These are phyloP conservation scores for Pistacia vera DNA, from an alignment of 345 rosid species.

Conservation along the genomic window DNA sequence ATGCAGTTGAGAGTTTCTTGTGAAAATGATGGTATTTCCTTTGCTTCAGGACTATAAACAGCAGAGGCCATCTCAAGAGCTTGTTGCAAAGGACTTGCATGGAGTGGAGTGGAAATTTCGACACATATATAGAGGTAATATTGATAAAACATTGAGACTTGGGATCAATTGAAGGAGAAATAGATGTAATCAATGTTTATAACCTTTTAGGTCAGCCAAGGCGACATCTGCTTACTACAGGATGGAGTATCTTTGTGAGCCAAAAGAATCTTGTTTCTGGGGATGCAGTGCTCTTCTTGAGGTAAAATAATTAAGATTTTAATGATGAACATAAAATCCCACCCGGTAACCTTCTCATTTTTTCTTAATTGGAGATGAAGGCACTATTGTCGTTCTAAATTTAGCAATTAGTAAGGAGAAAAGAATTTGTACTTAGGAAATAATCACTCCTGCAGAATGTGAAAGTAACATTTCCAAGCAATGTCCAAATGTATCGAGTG, in stretches of 20 bases:
- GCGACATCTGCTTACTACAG: conserved; percentile 95
- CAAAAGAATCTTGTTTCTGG: conserved; percentile 92
- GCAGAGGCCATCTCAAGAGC: conserved; percentile 92
- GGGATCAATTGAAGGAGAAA: conserved; percentile 16
- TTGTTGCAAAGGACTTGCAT: conserved; percentile 84
- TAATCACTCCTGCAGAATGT: background rate
- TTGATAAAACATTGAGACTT: conserved; percentile 12
- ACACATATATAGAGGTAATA: conserved; percentile 82
- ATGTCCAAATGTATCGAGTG: background rate
- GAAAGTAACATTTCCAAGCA: background rate
- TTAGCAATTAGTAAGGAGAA: background rate
- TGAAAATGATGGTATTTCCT: conserved; percentile 1
- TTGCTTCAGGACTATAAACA: conserved; percentile 74
- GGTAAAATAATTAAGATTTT: conserved; percentile 43
- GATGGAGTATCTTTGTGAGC: conserved; percentile 94
- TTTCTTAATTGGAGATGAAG: background rate
- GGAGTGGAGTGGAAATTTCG: conserved; percentile 91
- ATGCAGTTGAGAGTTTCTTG: background rate
- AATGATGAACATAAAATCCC: background rate
- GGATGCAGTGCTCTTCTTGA: conserved; percentile 88
- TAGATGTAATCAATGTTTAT: conserved; percentile 14
- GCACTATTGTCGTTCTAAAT: background rate
- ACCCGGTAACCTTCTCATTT: conserved; percentile 3
- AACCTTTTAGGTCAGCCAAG: conserved; percentile 86
- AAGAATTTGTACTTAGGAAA: conserved; percentile 5